Conservation (phyloP, 371 early-diverging fungal genomes). For the Mortierella sp. region DNA sequence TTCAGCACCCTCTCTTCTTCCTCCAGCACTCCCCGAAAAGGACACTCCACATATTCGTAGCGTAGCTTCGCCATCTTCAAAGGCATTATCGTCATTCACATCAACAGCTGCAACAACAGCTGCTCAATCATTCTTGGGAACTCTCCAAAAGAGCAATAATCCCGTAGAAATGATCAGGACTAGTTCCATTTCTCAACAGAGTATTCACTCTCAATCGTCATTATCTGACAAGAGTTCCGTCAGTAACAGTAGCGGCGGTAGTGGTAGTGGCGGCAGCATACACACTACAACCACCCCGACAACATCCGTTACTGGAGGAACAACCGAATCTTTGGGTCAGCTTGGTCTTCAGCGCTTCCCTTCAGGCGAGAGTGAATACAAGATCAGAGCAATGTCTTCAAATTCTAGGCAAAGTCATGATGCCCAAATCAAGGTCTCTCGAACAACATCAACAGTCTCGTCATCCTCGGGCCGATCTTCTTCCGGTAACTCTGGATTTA, state of each 20-base stretch:
- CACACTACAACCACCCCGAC: constrained; percentile 17
- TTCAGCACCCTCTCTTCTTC: constrained; percentile 4
- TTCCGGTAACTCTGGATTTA: constrained; percentile 53
- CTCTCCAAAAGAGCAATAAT: not conserved
- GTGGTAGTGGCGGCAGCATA: constrained; percentile 24
- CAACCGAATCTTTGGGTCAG: constrained; percentile 39
- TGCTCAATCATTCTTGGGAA: not conserved
- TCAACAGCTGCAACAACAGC: not conserved
- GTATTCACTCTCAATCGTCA: constrained; percentile 42
- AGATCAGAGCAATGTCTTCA: constrained; percentile 15
- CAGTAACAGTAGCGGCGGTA: constrained; percentile 29
- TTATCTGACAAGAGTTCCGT: constrained; percentile 32
- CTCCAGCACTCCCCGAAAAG: constrained; percentile 17
- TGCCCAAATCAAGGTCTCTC: constrained; percentile 19
- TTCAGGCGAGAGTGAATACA: constrained; percentile 49
- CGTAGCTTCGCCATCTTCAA: not conserved
- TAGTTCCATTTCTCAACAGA: constrained; percentile 31
- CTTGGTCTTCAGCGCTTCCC: constrained; percentile 48
- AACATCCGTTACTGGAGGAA: constrained; percentile 14
- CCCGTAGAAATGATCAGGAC: not conserved
- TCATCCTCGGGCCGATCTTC: constrained; percentile 56
- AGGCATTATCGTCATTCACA: constrained; percentile 2
- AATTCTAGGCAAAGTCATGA: constrained; percentile 9
- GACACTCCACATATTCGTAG: not conserved
- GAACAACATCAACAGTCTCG: constrained; percentile 40